Base-by-base conservation (phyloP, 2,329 filamentous ascomycete species). In the Colletotrichum filicis region DNA sequence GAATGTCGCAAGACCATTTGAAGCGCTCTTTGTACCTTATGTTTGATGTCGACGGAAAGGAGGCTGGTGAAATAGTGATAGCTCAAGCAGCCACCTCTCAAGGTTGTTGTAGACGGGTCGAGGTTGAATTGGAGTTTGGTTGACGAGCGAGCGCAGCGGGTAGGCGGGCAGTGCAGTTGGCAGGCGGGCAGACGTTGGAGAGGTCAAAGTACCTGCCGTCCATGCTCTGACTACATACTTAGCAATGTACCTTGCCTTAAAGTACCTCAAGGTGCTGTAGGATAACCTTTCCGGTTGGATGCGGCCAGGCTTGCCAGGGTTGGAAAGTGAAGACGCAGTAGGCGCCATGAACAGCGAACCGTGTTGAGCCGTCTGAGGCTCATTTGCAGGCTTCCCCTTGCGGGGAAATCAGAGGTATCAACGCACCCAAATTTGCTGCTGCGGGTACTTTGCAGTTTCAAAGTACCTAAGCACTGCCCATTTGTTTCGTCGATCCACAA, bases 281-380 rank as follows among this genome's bases (percentile, higher is more conserved):
- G 37, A 42, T 42, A 42, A 42, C 37, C 42, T 49, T 49, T 22
- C 42, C 42, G 42, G 42, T 53, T 70, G 32, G 49, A 26, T 60
- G 58, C 58, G 68, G 68, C 62, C 55, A 56, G 49, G 68, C 55
- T 71, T 62, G 60, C 62, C 55, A 56, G 49, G 68, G 60, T 71
- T 62, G 60, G 64, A 68, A 62, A 62, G 59, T 42, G 37, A 42
- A 19, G 11, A 35, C 32, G 32, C 32, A 35, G 32, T 42, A 42
- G 37, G 37, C 14, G 37, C 37, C 37, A 42, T 42, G 37, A 12
- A 42, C 37, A 42, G 66, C 66, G 60, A 55, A 49, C 42, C 42
- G 19, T 49, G 42, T 49, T 49, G 16, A 22, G 19, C 59, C 35
- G 65, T 62, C 52, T 58, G 68, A 63, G 68, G 57, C 64, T 63